Evolutionary conservation across 2,329 filamentous ascomycete species (phyloP).

Genomic region (Colletotrichum siamense): DNA sequence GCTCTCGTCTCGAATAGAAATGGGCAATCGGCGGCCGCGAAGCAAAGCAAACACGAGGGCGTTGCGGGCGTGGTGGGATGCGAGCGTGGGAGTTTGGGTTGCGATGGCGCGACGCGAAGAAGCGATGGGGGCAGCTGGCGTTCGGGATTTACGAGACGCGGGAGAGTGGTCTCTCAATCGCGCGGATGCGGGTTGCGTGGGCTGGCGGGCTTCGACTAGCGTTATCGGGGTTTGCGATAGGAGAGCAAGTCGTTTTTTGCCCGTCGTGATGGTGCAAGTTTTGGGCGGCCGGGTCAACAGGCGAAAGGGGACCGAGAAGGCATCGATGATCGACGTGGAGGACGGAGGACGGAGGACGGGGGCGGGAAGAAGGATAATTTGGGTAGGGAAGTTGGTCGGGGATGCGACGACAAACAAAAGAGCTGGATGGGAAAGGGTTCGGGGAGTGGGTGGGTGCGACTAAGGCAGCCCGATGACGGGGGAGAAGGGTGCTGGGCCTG

Average conservation of each 20-base stretch:
- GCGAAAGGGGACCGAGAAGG: conserved; percentile 9
- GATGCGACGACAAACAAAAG: conserved; percentile 18
- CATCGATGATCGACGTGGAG: conserved; percentile 22
- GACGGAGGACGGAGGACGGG: background rate
- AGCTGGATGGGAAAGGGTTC: conserved; percentile 3
- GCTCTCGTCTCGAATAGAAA: background rate
- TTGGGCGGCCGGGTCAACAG: conserved; percentile 14
- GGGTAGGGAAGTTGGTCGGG: conserved; percentile 8
- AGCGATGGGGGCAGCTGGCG: background rate
- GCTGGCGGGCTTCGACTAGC: background rate
- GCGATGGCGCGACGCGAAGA: conserved; percentile 20
- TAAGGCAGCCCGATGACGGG: conserved; percentile 17
- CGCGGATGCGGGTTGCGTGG: background rate
- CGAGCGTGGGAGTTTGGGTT: background rate
- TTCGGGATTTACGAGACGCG: conserved; percentile 5
- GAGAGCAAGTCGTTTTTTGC: background rate
- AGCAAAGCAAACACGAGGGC: background rate
- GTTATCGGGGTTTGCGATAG: conserved; percentile 16
- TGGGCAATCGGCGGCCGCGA: conserved; percentile 7
- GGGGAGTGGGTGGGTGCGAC: conserved; percentile 20
- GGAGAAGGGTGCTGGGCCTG: background rate
- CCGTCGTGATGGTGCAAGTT: background rate
- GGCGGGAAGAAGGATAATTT: background rate
- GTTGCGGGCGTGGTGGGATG: background rate
- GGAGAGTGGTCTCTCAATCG: conserved; percentile 11